Base-by-base conservation (phyloP, 192 early-diverging fungal species). In the Backusella liffmaniae region DNA sequence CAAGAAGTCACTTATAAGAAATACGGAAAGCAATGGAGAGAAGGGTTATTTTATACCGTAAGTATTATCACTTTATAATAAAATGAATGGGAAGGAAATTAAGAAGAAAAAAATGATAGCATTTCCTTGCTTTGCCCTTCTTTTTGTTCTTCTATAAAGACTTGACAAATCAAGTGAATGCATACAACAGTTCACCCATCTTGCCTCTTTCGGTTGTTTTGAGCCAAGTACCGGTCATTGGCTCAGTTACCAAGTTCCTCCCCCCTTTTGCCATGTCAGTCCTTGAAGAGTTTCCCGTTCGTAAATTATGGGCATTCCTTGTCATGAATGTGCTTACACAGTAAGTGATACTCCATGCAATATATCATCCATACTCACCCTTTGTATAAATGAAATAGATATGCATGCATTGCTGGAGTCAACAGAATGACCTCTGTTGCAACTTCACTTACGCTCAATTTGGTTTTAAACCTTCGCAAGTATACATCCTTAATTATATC, bases 361-460 rank as follows among this genome's bases (percentile, higher is more conserved):
- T 49, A 8, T 21, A 49, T 1, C 15, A 44, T 13, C 4, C 42
- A 44, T 44, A 16, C 42, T 44, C 15, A 44, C 42, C 12, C 41
- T 42, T 8, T 42, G 8, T 44, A 26, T 67, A 46, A 67, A 30
- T 77, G 16, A 51, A 4, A 10, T 56, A 90, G 88, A 85, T 91
- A 93, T 84, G 86, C 95, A 49, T 97, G 96, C 72, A 93, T 95
- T 5, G 90, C 94, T 36, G 96, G 94, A 6, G 96, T 97, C 0
- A 93, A 95, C 66, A 85, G 90, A 30, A 80, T 97, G 77, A 92
- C 91, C 4, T 88, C 94, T 1, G 82, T 95, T 77, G 90, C 93
- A 3, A 84, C 93, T 18, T 91, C 94, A 12, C 84, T 97, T 6
- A 95, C 96, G 0, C 81, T 96, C 30, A 97, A 96, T 75, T 86